Evolutionary conservation across 2,329 filamentous ascomycete genomes (phyloP).

Genomic region (Phaeosphaeriaceae sp.): DNA sequence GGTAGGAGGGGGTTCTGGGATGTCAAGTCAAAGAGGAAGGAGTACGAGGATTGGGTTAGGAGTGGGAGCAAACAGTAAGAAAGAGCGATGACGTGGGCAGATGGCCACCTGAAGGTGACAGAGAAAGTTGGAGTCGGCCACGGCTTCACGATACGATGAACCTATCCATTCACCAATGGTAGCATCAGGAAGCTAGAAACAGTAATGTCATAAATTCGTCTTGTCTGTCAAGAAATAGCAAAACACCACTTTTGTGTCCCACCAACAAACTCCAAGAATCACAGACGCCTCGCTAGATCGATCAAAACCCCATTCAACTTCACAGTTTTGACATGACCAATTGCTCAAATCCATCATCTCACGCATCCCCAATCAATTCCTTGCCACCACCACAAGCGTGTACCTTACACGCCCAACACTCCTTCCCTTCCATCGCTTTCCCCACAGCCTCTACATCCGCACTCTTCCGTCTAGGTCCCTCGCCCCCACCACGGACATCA

Average conservation of each 20-base stretch:
- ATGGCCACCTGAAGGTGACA: too few species aligned
- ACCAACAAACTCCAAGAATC: not conserved
- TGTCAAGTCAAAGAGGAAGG: constrained; percentile 81
- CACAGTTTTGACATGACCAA: not conserved
- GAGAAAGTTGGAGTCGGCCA: too few species aligned
- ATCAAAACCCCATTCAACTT: not conserved
- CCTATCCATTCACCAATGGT: not conserved
- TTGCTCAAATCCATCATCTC: not conserved
- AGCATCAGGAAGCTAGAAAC: not conserved
- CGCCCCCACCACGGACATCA: constrained; percentile 32
- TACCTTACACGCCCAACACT: constrained; percentile 36
- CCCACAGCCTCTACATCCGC: constrained; percentile 29
- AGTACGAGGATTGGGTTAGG: constrained; percentile 78
- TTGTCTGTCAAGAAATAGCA: not conserved
- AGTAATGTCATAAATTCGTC: not conserved
- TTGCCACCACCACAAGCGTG: constrained; percentile 31
- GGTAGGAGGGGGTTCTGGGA: constrained; percentile 85
- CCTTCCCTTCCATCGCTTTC: constrained; percentile 22
- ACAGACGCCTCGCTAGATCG: constrained; percentile 22
- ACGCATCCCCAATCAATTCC: constrained; percentile 35
- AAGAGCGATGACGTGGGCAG: not conserved
- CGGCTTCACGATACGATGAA: too few species aligned
- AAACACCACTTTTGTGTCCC: too few species aligned
- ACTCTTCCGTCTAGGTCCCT: constrained; percentile 28
- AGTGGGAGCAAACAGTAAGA: constrained; percentile 23